Base-by-base conservation (phyloP, 2,329 filamentous ascomycete species). In the Phialophora verrucosa region DNA sequence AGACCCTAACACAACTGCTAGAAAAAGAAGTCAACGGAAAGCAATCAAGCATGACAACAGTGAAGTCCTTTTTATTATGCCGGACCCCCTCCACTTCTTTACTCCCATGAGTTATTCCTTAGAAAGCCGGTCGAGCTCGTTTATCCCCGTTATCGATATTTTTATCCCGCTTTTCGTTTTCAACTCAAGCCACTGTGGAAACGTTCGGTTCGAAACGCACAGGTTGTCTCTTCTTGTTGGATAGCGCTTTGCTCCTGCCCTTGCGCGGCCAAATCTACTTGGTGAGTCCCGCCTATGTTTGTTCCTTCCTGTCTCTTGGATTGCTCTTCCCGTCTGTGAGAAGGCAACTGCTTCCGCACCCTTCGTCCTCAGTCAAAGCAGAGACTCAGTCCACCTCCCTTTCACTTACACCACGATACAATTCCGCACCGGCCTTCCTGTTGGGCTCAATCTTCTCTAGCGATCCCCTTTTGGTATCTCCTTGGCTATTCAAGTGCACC, bases 381-480 rank as follows among this genome's bases (percentile, higher is more conserved):
- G 29, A 54, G 20, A 42, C 17, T 20, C 47, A 35, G 29, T 17
- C n/a, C 20, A 51, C 27, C n/a, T 53, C 59, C 10, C 49, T 61
- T 49, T 42, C 50, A 53, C 17, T 42, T 17, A 23, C 6, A 17
- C 35, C 53, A n/a, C 47, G 25, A 61, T 20, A 17, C 35, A 12
- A 27, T 35, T 35, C 58, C 59, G 35, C 50, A 31, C 32, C 59
- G 32, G 59, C 49, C 31, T 60, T 61, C 61, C 64, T 65, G 62
- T 54, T 58, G 59, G 38, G 60, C 42, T 50, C 57, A 32, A 42
- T 60, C 59, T 59, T 31, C 50, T 63, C 27, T 11, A 62, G 56
- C 62, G 47, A 59, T 62, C 38, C 29, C 57, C 62, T 70, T 67
- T 69, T 65, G 67, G 62, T 65, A 64, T 60, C 59, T 67, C 55